phyloP scores from a whole-genome alignment of 768 basidiomycete species.

The Leccinum fibrillosum region DNA sequence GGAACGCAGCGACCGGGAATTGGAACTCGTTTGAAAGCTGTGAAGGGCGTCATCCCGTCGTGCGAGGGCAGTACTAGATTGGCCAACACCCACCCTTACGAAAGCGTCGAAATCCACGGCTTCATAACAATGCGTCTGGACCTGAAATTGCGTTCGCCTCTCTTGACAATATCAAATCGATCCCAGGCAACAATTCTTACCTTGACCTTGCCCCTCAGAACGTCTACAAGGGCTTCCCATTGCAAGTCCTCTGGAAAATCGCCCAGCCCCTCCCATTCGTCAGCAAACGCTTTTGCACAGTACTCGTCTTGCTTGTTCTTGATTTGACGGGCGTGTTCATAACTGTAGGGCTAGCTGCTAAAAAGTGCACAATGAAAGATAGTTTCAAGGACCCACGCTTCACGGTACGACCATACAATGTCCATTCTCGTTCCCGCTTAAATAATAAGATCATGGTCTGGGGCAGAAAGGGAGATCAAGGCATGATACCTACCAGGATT shows the following conservation, averaged over 20 bases:
- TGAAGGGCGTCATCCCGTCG: not conserved
- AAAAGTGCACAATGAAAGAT: not conserved
- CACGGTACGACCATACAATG: conserved; percentile 62
- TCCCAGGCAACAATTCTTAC: conserved; percentile 30
- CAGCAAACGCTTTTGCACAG: conserved; percentile 48
- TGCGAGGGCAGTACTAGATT: not conserved
- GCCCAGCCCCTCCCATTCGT: conserved; percentile 43
- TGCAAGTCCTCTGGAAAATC: conserved; percentile 66
- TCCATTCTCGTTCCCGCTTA: conserved; percentile 59
- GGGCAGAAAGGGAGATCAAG: not conserved
- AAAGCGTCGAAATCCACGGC: conserved; percentile 68
- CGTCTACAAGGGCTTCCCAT: conserved; percentile 70
- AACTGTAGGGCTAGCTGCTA: conserved; percentile 28
- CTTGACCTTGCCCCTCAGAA: conserved; percentile 72
- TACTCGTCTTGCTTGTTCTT: conserved; percentile 67
- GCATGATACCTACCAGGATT: conserved; percentile 43
- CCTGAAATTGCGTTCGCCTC: conserved; percentile 23
- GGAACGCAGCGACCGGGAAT: conserved; percentile 71
- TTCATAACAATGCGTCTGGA: conserved; percentile 54
- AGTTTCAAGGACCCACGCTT: conserved; percentile 35
- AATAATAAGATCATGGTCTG: conserved; percentile 9
- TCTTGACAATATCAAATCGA: not conserved
- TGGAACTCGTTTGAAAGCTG: conserved; percentile 80
- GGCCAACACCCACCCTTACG: conserved; percentile 46
- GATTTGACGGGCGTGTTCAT: conserved; percentile 63